These are phyloP conservation scores for Penicillium psychrosexuale DNA, from an alignment of 2,329 filamentous ascomycete species.

Conservation along the genomic window DNA sequence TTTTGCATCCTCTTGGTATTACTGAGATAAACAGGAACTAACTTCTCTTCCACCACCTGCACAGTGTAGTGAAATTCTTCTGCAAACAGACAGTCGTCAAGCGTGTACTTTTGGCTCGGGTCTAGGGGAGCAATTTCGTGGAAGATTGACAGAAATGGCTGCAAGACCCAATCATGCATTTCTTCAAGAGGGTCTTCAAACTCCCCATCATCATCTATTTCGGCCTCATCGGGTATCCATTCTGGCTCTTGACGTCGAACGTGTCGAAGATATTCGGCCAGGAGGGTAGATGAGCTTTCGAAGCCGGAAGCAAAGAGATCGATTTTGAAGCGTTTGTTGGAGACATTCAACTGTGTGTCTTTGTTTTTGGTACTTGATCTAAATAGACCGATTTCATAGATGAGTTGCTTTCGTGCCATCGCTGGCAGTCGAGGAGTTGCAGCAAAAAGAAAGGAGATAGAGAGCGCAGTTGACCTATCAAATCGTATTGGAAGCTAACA, in stretches of 20 bases:
- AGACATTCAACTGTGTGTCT: neutral
- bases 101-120: neutral
- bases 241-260: neutral
- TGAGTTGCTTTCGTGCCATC: neutral
- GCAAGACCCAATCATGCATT: neutral
- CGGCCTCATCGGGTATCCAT: neutral
- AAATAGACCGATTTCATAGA: neutral
- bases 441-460: too few relatives aligned
- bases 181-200: neutral
- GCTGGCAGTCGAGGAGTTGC: neutral
- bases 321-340: neutral
- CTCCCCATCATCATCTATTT: neutral
- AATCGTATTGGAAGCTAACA: too few relatives aligned
- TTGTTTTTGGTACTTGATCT: neutral
- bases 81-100: neutral
- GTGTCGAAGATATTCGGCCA: neutral
- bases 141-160: neutral
- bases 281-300: neutral
- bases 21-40: neutral
- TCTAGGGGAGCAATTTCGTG: neutral
- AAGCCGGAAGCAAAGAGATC: neutral
- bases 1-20: neutral
- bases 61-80: neutral
- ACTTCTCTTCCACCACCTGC: neutral
- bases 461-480: too few relatives aligned